Evolutionary conservation across 208 protist species (phyloP).

Genomic region (Leptomonas pyrrhocoris): DNA sequence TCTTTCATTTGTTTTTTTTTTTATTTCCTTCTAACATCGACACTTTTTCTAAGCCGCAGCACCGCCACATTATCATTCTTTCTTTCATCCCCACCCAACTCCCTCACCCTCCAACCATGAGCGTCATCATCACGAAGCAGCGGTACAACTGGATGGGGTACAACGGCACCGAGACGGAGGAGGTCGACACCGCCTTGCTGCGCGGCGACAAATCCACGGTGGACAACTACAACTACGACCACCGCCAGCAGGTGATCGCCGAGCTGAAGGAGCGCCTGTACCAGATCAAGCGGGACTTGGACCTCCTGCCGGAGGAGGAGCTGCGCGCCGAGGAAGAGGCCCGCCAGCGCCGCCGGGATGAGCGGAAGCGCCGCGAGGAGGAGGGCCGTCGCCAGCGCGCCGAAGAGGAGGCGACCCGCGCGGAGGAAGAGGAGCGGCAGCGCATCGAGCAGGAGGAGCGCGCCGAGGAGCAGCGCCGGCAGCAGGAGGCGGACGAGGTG

Average conservation of each 20-base stretch:
- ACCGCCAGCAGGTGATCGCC: conserved; percentile 59
- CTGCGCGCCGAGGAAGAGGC: conserved; percentile 46
- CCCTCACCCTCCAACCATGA: conserved; percentile 26
- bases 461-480: conserved; percentile 13
- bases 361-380: conserved; percentile 35
- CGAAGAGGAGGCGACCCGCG: conserved; percentile 14
- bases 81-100: background rate
- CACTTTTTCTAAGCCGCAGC: background rate
- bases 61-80: conserved; percentile 2
- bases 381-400: conserved; percentile 23
- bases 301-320: conserved; percentile 72
- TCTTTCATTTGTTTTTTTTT: too few species aligned
- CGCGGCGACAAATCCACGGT: conserved; percentile 27
- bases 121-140: conserved; percentile 62
- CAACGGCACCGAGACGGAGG: conserved; percentile 71
- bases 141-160: conserved; percentile 91
- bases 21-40: background rate
- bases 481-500: conserved; percentile 28
- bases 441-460: conserved; percentile 34
- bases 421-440: conserved; percentile 38
- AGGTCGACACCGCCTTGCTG: conserved; percentile 49
- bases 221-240: conserved; percentile 64
- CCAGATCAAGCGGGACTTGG: conserved; percentile 80
- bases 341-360: conserved; percentile 34
- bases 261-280: conserved; percentile 72